These are phyloP conservation scores for Leccinum olivaceopallidum DNA, from an alignment of 768 basidiomycete genomes.

Conservation along the genomic window DNA sequence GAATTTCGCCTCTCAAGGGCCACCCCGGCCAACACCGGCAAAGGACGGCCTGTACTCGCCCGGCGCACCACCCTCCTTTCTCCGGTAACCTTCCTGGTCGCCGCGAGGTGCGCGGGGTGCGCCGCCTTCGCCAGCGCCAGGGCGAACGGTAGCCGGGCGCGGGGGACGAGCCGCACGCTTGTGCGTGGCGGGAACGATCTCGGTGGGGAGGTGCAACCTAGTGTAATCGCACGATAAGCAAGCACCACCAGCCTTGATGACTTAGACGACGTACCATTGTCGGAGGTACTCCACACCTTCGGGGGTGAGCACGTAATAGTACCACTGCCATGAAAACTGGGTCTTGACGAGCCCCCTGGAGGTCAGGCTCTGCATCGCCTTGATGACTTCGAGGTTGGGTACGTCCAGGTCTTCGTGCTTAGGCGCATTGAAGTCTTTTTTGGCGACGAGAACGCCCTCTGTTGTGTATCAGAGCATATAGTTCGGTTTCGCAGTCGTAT, in stretches of 20 bases:
- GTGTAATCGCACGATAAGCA: background rate
- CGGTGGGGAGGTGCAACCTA: slow-evolving; percentile 90
- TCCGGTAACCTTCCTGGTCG: slow-evolving; percentile 86
- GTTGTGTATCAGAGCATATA: slow-evolving; percentile 2
- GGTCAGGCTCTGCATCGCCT: slow-evolving; percentile 68
- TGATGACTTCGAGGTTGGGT: slow-evolving; percentile 70
- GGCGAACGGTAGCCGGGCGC: slow-evolving; percentile 75
- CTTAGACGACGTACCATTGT: slow-evolving; percentile 58
- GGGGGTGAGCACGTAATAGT: slow-evolving; percentile 96
- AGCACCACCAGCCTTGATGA: background rate
- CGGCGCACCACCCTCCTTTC: slow-evolving; percentile 85
- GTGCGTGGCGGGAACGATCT: slow-evolving; percentile 97
- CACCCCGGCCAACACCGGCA: slow-evolving; percentile 16
- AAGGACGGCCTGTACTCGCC: slow-evolving; percentile 90
- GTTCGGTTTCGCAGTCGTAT: background rate
- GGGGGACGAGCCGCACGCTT: slow-evolving; percentile 92
- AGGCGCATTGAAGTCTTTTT: slow-evolving; percentile 98
- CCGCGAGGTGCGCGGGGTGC: slow-evolving; percentile 89
- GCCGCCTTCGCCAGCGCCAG: slow-evolving; percentile 70
- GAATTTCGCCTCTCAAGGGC: no score
- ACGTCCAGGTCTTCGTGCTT: slow-evolving; percentile 91
- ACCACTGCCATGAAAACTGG: slow-evolving; percentile 99
- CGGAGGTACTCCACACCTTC: slow-evolving; percentile 98
- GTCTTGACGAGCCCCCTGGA: slow-evolving; percentile 93
- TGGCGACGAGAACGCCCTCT: slow-evolving; percentile 99